Base-by-base conservation (phyloP, 2,329 filamentous ascomycete species). In the Pseudopyrenochaeta lycopersici region DNA sequence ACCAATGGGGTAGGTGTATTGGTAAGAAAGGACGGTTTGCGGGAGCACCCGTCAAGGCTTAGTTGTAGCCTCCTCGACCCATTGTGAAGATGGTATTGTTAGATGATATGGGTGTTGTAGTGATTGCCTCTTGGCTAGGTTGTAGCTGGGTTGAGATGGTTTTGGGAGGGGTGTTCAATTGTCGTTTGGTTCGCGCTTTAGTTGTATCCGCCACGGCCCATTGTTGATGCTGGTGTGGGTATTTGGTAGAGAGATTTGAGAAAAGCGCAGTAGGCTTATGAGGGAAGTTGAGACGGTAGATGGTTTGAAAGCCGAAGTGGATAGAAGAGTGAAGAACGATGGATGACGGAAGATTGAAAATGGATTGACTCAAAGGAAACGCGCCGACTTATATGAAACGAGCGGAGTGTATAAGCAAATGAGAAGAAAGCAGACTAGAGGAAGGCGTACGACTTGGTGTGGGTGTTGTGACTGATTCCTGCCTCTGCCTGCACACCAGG, bases 201-300 rank as follows among this genome's bases (percentile, higher is more conserved):
- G 73, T 79, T 79, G 74, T 79, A 80, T 45, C 77, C 77, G 60
- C 74, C 72, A 44, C 72, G 72, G 60, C 72, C 71, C 70, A 72
- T 73, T 54, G 46, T 52, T 52, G 48, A 46, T 49, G 41, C 59
- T 41, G 44, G 41, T 21, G 49, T 46, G 51, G 23, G 32, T 15
- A 12, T 42, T 35, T 49, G 41, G 32, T 51, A 38, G 54, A 33
- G 23, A 27, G 23, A 54, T 30, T 20, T n/a, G n/a, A n/a, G n/a
- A n/a, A 45, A n/a, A 27, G 54, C 45, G 35, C 39, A 43, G 39
- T 32, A 48, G 48, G 33, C 18, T 39, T 17, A 15, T 2, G 47
- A 15, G 29, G 47, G 14, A 47, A 41, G 38, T 54, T 31, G 33
- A 41, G 30, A 41, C 42, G 27, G 18, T 36, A 38, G 35, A 29